These are phyloP conservation scores for Globisporangium solare DNA, from an alignment of 352 stramenopile species.

Conservation along the genomic window DNA sequence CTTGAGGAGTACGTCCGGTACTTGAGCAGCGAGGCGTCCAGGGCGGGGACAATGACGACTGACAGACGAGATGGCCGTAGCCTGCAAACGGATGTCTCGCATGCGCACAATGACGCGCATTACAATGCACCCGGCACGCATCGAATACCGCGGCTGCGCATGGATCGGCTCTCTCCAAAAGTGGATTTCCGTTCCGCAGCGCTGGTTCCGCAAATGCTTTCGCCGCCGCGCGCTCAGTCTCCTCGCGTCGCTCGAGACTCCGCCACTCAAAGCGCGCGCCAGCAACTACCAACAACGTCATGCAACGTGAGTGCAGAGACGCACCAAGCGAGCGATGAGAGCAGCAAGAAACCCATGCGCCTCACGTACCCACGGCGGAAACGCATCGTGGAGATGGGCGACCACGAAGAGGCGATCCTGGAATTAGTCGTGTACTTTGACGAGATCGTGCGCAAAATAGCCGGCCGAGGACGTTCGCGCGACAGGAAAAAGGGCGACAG, in stretches of 20 bases:
- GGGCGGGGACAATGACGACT: too few species aligned
- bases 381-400: conserved; percentile 35
- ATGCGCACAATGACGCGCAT: neutral
- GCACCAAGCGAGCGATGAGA: neutral
- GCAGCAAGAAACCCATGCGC: neutral
- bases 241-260: conserved; percentile 1
- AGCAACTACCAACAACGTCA: conserved; percentile 3
- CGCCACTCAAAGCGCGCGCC: neutral
- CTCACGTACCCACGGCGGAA: conserved; percentile 11
- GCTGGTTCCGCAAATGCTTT: conserved; percentile 18
- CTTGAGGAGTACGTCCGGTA: conserved; percentile 27
- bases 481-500: neutral
- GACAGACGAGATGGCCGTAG: too few species aligned
- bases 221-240: conserved; percentile 10
- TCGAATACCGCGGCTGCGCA: neutral
- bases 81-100: too few species aligned
- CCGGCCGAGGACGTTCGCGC: neutral
- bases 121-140: neutral
- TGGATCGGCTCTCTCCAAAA: conserved; percentile 12
- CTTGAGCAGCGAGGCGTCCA: conserved; percentile 3
- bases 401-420: conserved; percentile 35
- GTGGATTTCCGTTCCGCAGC: conserved; percentile 5
- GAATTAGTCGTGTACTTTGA: conserved; percentile 37
- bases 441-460: conserved; percentile 9
- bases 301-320: neutral